Conservation (phyloP, 768 basidiomycete genomes). For the Tulasnella sp. region DNA sequence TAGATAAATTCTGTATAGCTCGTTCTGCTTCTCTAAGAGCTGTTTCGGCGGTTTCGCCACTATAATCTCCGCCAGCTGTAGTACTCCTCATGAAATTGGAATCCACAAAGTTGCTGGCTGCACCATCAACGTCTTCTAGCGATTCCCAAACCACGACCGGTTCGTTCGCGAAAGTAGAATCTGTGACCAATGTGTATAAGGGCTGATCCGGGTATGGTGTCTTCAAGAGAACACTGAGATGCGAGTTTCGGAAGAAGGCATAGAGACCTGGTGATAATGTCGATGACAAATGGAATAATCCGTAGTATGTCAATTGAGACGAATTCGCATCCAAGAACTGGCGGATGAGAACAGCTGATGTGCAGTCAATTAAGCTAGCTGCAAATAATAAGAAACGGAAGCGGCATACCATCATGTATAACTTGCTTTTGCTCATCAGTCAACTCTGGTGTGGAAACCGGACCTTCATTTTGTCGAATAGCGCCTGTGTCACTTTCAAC, state of each 20-base stretch:
- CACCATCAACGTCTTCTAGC: slow-evolving; percentile 76
- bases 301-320: slow-evolving; percentile 80
- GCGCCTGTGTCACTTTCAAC: slow-evolving; percentile 32
- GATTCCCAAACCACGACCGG: slow-evolving; percentile 81
- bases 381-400: background rate
- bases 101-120: slow-evolving; percentile 65
- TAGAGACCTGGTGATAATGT: slow-evolving; percentile 42
- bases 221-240: slow-evolving; percentile 78
- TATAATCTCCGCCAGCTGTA: slow-evolving; percentile 70
- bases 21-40: slow-evolving; percentile 39
- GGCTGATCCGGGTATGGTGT: slow-evolving; percentile 24
- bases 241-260: slow-evolving; percentile 85
- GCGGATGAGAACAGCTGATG: slow-evolving; percentile 50
- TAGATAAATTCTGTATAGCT: slow-evolving; percentile 19
- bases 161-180: slow-evolving; percentile 66
- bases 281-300: slow-evolving; percentile 63
- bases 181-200: slow-evolving; percentile 74
- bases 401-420: slow-evolving; percentile 51
- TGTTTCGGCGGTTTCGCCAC: slow-evolving; percentile 55
- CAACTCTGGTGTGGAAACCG: slow-evolving; percentile 25
- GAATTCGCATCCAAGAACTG: slow-evolving; percentile 55
- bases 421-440: slow-evolving; percentile 46
- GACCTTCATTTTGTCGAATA: slow-evolving; percentile 17
- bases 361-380: background rate
- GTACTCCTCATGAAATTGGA: slow-evolving; percentile 47